Evolutionary conservation across 1,139 yeast species (phyloP), one percentile per base, ranked within the genome.

Genomic region (Taiozyma sp.): DNA sequence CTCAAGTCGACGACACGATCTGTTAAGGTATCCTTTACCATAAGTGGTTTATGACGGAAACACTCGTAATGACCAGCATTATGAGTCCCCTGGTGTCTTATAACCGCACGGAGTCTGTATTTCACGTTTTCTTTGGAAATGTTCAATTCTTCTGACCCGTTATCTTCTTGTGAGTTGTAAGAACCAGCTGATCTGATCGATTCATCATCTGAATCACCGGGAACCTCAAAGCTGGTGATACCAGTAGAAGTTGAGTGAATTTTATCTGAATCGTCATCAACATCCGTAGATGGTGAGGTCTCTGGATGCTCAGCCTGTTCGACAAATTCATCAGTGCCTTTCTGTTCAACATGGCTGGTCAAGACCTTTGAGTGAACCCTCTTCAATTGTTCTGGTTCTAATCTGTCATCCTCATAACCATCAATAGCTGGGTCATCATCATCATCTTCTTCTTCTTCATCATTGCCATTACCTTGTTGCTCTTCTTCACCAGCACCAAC

Each of bases 11-110:
- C 70, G 42, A 78, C 60, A 58, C 68, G 49, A 3, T 80, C 80
- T 2, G 74, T 76, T 29, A 57, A 42, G 0, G 53, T 65, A 54
- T 76, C 78, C 60, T 79, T 82, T 47, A 77, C 81, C 56, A 74
- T 77, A 11, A 77, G 67, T 2, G 93, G 91, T 62, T 88, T 88
- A 46, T 77, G 78, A 56, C 82, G 81, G 64, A 80, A 88, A 58
- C 93, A 85, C 61, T 87, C 95, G 62, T 88, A 93, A 64, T 93
- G 99, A 0, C 98, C 99, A 46, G 84, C 81, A 21, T 85, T 78
- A 67, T 93, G 98, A 1, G 95, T 83, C 0, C 98, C 99, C 48
- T 83, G 81, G 64, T 93, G 99, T 54, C 89, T 77, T 26, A 93
- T 82, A 58, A 89, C 72, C 1, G 97, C 88, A 56, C 77, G 78